A percentile compares a stretch with the other conserved stretches of the same genome.
Evolutionary conservation across 805 yeast species (phyloP).

Genomic region (Ogataea henricii): DNA sequence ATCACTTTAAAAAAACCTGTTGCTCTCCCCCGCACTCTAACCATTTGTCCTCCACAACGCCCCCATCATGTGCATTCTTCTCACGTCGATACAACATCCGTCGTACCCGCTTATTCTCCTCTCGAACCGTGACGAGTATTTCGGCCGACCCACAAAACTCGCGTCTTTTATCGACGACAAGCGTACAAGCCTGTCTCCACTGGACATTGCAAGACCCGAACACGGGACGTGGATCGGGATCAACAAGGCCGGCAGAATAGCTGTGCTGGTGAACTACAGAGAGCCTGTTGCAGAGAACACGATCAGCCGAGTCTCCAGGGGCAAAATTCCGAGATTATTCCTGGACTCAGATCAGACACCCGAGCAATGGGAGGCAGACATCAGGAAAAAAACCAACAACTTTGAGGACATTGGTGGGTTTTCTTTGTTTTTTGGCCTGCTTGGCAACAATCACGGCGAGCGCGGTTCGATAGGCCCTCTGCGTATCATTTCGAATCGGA

Average conservation of each 20-base stretch:
- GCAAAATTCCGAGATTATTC: slow-evolving; percentile 44
- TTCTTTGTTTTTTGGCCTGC: slow-evolving; percentile 56
- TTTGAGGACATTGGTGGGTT: slow-evolving; percentile 59
- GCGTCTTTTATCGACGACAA: slow-evolving; percentile 39
- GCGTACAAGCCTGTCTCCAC: slow-evolving; percentile 57
- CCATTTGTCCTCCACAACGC: background rate
- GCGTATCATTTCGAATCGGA: slow-evolving; percentile 52
- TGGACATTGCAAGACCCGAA: slow-evolving; percentile 68
- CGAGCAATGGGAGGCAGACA: slow-evolving; percentile 46
- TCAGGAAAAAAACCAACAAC: slow-evolving; percentile 31
- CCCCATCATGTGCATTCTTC: slow-evolving; percentile 70
- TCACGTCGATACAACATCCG: slow-evolving; percentile 68
- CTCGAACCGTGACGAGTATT: slow-evolving; percentile 87
- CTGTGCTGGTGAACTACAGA: slow-evolving; percentile 75
- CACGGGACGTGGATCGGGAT: slow-evolving; percentile 95
- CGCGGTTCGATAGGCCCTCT: slow-evolving; percentile 38
- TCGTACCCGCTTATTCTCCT: slow-evolving; percentile 73
- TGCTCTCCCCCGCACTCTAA: background rate
- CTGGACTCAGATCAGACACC: slow-evolving; percentile 37
- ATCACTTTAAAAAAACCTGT: background rate
- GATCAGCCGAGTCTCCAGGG: slow-evolving; percentile 42
- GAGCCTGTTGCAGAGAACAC: slow-evolving; percentile 40
- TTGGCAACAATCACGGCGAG: slow-evolving; percentile 29
- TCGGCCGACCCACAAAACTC: slow-evolving; percentile 70
- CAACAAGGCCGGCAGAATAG: slow-evolving; percentile 52